Evolutionary conservation across 2,329 filamentous ascomycete species (phyloP).

Genomic region (Cercospora brassicicola): DNA sequence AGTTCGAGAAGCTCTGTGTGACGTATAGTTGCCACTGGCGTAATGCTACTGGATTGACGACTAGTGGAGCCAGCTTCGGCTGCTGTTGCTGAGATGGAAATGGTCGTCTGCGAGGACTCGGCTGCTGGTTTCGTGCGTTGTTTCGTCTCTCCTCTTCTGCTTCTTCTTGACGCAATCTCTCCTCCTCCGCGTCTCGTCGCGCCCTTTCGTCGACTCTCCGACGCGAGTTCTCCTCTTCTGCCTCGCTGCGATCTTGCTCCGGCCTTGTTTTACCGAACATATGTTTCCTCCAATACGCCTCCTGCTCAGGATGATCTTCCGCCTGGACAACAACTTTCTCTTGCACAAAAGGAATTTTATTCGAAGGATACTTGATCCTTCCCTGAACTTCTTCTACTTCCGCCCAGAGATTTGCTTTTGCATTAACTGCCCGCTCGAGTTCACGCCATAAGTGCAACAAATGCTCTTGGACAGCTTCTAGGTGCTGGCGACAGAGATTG

Average conservation of each 20-base stretch:
- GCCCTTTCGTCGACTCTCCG: background rate
- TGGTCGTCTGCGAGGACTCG: background rate
- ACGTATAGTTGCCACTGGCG: background rate
- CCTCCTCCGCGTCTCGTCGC: background rate
- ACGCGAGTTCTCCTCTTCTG: background rate
- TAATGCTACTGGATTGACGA: background rate
- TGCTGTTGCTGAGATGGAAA: background rate
- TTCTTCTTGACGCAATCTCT: background rate
- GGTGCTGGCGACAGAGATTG: background rate
- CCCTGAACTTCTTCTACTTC: background rate
- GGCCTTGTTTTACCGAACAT: background rate
- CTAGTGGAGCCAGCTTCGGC: background rate
- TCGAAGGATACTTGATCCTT: background rate
- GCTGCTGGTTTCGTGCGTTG: background rate
- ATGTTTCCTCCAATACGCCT: background rate
- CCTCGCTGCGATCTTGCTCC: background rate
- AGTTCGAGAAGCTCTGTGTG: background rate
- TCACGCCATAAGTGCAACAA: background rate
- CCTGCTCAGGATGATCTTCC: background rate
- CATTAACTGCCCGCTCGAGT: background rate
- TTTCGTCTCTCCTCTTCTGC: background rate
- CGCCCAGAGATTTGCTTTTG: background rate
- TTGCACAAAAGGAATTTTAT: background rate
- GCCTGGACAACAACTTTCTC: background rate
- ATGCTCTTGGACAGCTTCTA: background rate